phyloP scores from a whole-genome alignment of 148 eudicot species.

The Silene uniflora region DNA sequence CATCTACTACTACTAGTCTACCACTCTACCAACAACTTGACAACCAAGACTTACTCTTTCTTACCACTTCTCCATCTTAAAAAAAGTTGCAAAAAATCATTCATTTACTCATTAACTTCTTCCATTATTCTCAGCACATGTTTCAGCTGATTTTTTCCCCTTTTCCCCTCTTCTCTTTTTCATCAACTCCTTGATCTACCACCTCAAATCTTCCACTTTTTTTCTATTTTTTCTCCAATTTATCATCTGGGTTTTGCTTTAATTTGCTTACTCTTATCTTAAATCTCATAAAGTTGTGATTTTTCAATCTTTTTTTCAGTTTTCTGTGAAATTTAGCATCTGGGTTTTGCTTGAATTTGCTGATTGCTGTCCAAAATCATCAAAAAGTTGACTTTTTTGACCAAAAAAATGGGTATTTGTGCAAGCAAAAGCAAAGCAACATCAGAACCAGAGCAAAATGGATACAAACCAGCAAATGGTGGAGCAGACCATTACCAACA shows the following conservation, averaged over 20 bases:
- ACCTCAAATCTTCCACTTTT: not conserved
- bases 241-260: slow-evolving; percentile 17
- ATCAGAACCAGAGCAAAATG: slow-evolving; percentile 26
- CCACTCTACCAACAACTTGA: not conserved
- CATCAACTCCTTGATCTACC: not conserved
- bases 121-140: slow-evolving; percentile 22
- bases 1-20: not conserved
- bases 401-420: slow-evolving; percentile 54
- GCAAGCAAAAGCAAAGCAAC: slow-evolving; percentile 39
- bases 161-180: not conserved
- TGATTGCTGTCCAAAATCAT: too few relatives aligned
- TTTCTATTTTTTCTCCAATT: not conserved
- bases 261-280: not conserved
- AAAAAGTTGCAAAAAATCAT: not conserved
- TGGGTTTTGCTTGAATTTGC: slow-evolving; percentile 11
- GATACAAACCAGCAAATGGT: slow-evolving; percentile 25
- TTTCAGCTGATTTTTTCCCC: slow-evolving; percentile 22
- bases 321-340: slow-evolving; percentile 1
- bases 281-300: not conserved
- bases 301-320: not conserved
- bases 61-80: not conserved
- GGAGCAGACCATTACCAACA: slow-evolving; percentile 33
- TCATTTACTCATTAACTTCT: slow-evolving; percentile 1
- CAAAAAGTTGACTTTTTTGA: not conserved
- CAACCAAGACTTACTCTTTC: not conserved